Conservation (phyloP, 306 rosid species). For the Corylus avellana region DNA sequence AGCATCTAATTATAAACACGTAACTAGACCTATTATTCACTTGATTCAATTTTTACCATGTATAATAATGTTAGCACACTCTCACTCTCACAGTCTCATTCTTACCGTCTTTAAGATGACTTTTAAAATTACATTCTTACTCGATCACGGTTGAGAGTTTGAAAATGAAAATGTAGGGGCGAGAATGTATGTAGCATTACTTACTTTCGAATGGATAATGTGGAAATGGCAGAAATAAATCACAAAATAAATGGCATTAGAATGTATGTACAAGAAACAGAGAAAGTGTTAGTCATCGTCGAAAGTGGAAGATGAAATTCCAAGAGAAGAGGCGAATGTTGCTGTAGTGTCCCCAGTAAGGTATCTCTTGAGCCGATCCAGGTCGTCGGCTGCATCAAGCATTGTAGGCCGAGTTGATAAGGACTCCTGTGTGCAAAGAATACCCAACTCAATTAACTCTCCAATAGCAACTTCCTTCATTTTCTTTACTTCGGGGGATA, state of each 20-base stretch:
- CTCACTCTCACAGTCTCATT: no score
- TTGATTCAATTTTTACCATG: no score
- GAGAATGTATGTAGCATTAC: no score
- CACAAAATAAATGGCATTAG: background rate
- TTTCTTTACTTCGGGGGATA: conserved; percentile 49
- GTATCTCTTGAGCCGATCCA: conserved; percentile 67
- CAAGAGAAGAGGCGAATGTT: conserved; percentile 63
- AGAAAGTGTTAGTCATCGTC: conserved; percentile 32
- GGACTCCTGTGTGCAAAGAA: conserved; percentile 73
- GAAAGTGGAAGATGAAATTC: conserved; percentile 60
- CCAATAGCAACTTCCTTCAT: conserved; percentile 62
- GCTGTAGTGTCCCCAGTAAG: conserved; percentile 61
- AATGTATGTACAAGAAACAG: background rate
- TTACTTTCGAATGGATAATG: background rate
- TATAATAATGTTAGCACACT: no score
- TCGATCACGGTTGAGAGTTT: no score
- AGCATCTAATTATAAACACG: no score
- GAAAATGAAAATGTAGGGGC: no score
- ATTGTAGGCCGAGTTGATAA: conserved; percentile 68
- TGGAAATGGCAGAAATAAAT: background rate
- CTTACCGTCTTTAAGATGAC: no score
- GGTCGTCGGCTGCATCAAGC: conserved; percentile 76
- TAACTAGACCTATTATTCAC: no score
- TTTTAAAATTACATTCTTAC: no score
- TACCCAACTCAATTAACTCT: conserved; percentile 70